Conservation (phyloP, 2,329 filamentous ascomycete genomes). For the Colletotrichum godetiae region DNA sequence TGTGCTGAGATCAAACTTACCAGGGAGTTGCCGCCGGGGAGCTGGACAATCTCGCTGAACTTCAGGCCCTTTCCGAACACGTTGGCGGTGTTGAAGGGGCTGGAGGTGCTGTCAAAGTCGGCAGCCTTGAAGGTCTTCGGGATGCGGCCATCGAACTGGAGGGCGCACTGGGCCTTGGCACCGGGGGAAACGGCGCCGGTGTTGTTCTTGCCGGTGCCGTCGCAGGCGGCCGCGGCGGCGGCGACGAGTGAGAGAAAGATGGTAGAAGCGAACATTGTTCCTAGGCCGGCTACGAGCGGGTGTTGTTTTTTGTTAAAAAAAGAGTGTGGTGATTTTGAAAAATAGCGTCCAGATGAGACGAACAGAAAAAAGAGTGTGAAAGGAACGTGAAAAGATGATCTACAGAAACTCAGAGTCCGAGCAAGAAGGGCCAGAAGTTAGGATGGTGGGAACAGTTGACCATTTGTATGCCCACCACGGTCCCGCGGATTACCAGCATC, state of each 20-base stretch:
- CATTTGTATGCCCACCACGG: constrained; percentile 16
- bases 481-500: neutral
- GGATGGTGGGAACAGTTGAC: constrained; percentile 11
- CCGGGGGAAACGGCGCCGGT: constrained; percentile 17
- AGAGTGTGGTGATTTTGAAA: constrained; percentile 22
- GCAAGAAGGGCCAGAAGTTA: neutral
- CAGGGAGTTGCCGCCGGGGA: constrained; percentile 55
- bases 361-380: constrained; percentile 24
- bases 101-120: constrained; percentile 56
- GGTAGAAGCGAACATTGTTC: constrained; percentile 34
- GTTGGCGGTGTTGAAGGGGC: constrained; percentile 62
- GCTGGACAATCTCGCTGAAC: constrained; percentile 61
- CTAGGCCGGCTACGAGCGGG: constrained; percentile 32
- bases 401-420: constrained; percentile 5
- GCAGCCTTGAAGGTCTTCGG: constrained; percentile 49
- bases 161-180: constrained; percentile 44
- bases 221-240: constrained; percentile 21
- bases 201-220: constrained; percentile 19
- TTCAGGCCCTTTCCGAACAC: constrained; percentile 64
- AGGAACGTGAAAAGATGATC: constrained; percentile 23
- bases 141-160: constrained; percentile 61
- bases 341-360: constrained; percentile 26
- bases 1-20: constrained; percentile 42
- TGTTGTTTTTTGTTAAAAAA: neutral
- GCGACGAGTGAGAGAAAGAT: constrained; percentile 29